These are phyloP conservation scores for Monosporascus cannonballus DNA, from an alignment of 2,329 filamentous ascomycete genomes.

Conservation along the genomic window DNA sequence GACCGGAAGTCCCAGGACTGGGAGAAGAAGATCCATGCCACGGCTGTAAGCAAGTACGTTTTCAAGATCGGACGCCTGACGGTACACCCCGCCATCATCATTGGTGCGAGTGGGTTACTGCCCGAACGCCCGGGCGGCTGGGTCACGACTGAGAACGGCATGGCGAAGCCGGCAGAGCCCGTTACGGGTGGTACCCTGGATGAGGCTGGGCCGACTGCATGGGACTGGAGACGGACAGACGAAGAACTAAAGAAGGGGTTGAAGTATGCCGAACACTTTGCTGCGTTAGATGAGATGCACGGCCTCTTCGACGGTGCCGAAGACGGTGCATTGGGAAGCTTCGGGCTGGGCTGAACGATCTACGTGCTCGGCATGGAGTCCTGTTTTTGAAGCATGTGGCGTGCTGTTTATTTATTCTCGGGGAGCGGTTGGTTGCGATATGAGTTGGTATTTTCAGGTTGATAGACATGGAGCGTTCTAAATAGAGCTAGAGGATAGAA, in stretches of 20 bases:
- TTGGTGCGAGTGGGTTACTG: constrained; percentile 66
- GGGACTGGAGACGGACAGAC: constrained; percentile 56
- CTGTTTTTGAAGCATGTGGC: too few species aligned
- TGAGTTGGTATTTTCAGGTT: too few species aligned
- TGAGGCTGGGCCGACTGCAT: constrained; percentile 33
- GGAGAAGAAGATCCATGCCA: constrained; percentile 63
- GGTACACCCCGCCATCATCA: constrained; percentile 71
- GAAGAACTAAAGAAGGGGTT: constrained; percentile 48
- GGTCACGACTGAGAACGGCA: constrained; percentile 35
- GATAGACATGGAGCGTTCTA: too few species aligned
- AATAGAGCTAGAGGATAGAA: too few species aligned
- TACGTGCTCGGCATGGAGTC: background rate
- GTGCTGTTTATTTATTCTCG: too few species aligned
- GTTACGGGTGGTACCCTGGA: constrained; percentile 31
- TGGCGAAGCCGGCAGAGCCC: constrained; percentile 10
- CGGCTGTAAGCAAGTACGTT: constrained; percentile 73
- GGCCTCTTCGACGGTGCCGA: constrained; percentile 48
- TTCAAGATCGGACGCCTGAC: constrained; percentile 79
- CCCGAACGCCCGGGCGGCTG: constrained; percentile 66
- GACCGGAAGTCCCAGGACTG: constrained; percentile 36
- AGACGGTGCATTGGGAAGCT: constrained; percentile 44
- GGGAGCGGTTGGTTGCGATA: too few species aligned
- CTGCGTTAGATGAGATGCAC: constrained; percentile 48
- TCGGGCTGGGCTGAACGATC: constrained; percentile 32
- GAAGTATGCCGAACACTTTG: constrained; percentile 49